Evolutionary conservation across 805 yeast species (phyloP).

Genomic region (Ogataea allantospora): DNA sequence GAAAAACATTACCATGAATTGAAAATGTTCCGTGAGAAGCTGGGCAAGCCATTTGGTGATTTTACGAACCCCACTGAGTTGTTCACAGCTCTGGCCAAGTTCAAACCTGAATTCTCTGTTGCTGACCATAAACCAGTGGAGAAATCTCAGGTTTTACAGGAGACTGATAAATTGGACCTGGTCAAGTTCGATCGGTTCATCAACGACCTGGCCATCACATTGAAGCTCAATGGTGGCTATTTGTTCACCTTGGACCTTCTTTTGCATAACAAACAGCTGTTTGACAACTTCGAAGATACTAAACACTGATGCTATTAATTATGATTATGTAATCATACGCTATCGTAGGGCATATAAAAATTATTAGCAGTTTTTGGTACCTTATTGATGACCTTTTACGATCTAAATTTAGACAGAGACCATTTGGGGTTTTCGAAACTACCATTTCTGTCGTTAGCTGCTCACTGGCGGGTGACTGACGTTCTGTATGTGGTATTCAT

Average conservation of each 20-base stretch:
- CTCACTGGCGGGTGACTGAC: constrained; percentile 31
- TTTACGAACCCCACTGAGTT: constrained; percentile 39
- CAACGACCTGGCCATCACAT: constrained; percentile 41
- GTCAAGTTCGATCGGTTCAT: constrained; percentile 35
- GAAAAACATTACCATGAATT: constrained; percentile 48
- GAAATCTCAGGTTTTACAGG: constrained; percentile 15
- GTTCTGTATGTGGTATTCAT: constrained; percentile 22
- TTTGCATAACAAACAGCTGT: constrained; percentile 46
- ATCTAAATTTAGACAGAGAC: constrained; percentile 28
- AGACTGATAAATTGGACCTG: constrained; percentile 11
- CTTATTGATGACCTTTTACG: constrained; percentile 2
- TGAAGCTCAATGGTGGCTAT: constrained; percentile 56
- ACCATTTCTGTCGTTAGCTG: constrained; percentile 19
- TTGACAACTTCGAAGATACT: constrained; percentile 41
- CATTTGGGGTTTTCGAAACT: constrained; percentile 25
- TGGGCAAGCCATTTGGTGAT: constrained; percentile 37
- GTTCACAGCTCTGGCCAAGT: constrained; percentile 38
- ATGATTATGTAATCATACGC: not conserved
- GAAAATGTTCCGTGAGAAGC: constrained; percentile 31
- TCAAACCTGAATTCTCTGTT: constrained; percentile 21
- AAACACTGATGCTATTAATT: constrained; percentile 1
- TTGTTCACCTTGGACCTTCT: constrained; percentile 57
- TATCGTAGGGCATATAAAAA: not conserved
- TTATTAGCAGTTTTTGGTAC: too few relatives aligned
- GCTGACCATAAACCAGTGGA: not conserved